Percentiles rank a stretch among this genome's conserved stretches.
Evolutionary conservation across 2,329 filamentous ascomycete species (phyloP).

Genomic region (Fusarium compactum): DNA sequence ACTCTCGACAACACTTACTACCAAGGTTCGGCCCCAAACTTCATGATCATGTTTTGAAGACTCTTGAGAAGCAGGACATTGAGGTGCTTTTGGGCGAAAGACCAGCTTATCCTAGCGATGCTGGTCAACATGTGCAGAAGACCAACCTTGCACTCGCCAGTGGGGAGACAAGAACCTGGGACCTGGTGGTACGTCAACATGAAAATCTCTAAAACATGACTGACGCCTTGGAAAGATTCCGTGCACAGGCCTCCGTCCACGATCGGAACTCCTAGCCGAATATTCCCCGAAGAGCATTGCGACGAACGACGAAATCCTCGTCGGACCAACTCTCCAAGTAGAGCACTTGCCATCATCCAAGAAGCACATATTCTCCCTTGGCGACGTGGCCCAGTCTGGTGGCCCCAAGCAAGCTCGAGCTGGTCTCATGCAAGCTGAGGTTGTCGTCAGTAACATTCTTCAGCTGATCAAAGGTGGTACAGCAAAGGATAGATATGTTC

Average conservation of each 20-base stretch:
- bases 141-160: not conserved
- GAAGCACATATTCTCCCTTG: slow-evolving; percentile 11
- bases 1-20: slow-evolving; percentile 23
- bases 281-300: slow-evolving; percentile 14
- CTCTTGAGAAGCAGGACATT: not conserved
- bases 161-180: not conserved
- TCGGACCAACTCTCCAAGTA: slow-evolving; percentile 24
- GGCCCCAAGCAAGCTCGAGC: slow-evolving; percentile 34
- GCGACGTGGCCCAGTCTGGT: slow-evolving; percentile 24
- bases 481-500: not conserved
- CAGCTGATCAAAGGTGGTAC: not conserved
- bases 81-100: slow-evolving; percentile 12
- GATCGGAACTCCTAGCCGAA: not conserved
- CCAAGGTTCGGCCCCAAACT: slow-evolving; percentile 28
- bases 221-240: slow-evolving; percentile 1
- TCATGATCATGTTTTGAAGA: not conserved
- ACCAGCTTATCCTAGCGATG: not conserved
- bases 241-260: slow-evolving; percentile 29
- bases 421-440: slow-evolving; percentile 19
- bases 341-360: not conserved
- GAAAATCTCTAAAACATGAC: fast-evolving
- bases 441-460: slow-evolving; percentile 8
- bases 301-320: slow-evolving; percentile 5
- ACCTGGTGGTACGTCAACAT: slow-evolving; percentile 13
- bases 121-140: not conserved